Base-by-base conservation (phyloP, 192 early-diverging fungal genomes). In the Coemansia sp. region DNA sequence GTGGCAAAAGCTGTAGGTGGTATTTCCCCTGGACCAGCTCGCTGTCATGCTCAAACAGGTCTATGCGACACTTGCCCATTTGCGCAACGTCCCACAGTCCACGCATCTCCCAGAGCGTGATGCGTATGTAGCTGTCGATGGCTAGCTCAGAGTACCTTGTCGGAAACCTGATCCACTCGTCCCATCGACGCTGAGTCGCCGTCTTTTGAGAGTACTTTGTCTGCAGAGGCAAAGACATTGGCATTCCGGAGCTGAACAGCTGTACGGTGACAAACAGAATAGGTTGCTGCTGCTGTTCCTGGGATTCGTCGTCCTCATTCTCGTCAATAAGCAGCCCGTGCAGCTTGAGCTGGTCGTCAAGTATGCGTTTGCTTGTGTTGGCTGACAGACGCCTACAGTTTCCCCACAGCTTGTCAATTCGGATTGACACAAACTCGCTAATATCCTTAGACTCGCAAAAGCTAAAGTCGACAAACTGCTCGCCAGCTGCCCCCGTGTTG, bases 151-250 rank as follows among this genome's bases (percentile, higher is more conserved):
- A 74, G 79, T 93, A 95, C 70, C 90, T 92, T 56, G 95, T 80
- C 5, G 96, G 96, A 33, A 98, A 84, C 16, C 83, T 77, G 10
- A 98, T 73, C 95, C 96, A 97, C 83, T 98, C 95, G 75, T 94
- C 90, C 94, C 94, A 97, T 23, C 59, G 67, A 69, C 62, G 72
- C 8, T 40, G 60, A 10, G n/a, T 42, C 42, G 45, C 53, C 4
- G 63, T 35, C 42, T 59, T 71, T 3, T 9, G 35, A 21, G 18
- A 51, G 65, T 80, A 71, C 48, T 80, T 80, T 68, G 77, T 80
- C 65, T 80, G 77, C 42, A 80, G 50, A 8, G 77, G 77, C 51
- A 80, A 28, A 3, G 77, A 80, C 13, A 69, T 43, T 20, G 77
- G 72, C n/a, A 80, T 69, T 5, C 48, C 77, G 1, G 73, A 68